A percentile compares a stretch with the other conserved stretches of the same genome.
These are phyloP conservation scores for Ophiostoma triangulosporum DNA, from an alignment of 2,329 filamentous ascomycete genomes.

Conservation along the genomic window DNA sequence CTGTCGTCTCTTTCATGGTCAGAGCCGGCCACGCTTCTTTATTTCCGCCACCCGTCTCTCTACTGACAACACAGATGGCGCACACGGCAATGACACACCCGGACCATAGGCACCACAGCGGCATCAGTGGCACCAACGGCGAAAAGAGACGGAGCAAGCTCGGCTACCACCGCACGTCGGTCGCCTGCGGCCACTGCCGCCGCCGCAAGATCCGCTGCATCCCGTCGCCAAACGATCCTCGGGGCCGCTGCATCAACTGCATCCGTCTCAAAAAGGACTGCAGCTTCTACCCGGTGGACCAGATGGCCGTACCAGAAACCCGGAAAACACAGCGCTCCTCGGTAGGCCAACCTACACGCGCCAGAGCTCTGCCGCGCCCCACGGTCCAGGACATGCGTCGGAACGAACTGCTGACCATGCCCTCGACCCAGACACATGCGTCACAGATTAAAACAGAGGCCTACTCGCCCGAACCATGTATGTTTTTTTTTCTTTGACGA, in stretches of 20 bases:
- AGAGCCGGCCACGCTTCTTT: too few relatives aligned
- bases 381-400: slow-evolving; percentile 25
- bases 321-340: slow-evolving; percentile 30
- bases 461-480: slow-evolving; percentile 30
- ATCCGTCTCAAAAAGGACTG: slow-evolving; percentile 91
- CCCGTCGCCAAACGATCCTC: slow-evolving; percentile 54
- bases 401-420: slow-evolving; percentile 28
- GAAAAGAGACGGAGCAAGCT: slow-evolving; percentile 70
- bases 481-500: background rate
- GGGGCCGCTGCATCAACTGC: slow-evolving; percentile 79
- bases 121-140: slow-evolving; percentile 15
- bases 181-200: slow-evolving; percentile 87
- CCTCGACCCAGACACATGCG: slow-evolving; percentile 32
- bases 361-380: background rate
- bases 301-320: slow-evolving; percentile 42
- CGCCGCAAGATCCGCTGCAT: slow-evolving; percentile 89
- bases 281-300: slow-evolving; percentile 81
- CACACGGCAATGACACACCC: background rate
- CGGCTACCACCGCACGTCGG: slow-evolving; percentile 87
- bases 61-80: too few relatives aligned
- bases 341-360: too few relatives aligned
- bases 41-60: too few relatives aligned
- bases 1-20: too few relatives aligned
- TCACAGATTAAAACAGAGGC: slow-evolving; percentile 29
- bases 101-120: background rate